phyloP scores from a whole-genome alignment of 2,329 filamentous ascomycete genomes.

The Scytalidium lignicola region DNA sequence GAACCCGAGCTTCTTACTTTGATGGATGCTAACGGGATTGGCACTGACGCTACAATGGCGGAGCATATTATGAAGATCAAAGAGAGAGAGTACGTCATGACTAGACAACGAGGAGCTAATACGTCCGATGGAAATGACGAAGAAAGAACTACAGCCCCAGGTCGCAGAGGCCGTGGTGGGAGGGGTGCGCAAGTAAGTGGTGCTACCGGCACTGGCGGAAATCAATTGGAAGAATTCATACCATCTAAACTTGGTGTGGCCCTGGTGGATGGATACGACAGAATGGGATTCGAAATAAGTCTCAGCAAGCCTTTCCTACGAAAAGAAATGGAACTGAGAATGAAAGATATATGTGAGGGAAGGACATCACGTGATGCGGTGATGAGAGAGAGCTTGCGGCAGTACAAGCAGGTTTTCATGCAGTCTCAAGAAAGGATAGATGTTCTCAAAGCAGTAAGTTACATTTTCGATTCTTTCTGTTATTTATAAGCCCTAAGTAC shows the following conservation, averaged over 20 bases:
- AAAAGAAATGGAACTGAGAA: slow-evolving; percentile 96
- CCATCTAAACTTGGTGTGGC: slow-evolving; percentile 88
- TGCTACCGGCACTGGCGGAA: slow-evolving; percentile 37
- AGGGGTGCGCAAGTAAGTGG: slow-evolving; percentile 29
- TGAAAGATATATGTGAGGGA: slow-evolving; percentile 95
- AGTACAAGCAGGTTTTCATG: slow-evolving; percentile 82
- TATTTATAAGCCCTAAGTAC: not conserved
- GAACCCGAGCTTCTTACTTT: slow-evolving; percentile 92
- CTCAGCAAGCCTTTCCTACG: slow-evolving; percentile 92
- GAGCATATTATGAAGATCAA: slow-evolving; percentile 98
- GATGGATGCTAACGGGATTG: slow-evolving; percentile 98
- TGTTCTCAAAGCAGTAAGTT: slow-evolving; percentile 56
- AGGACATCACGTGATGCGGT: slow-evolving; percentile 69
- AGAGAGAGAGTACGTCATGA: slow-evolving; percentile 77
- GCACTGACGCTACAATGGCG: slow-evolving; percentile 97
- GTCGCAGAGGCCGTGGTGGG: slow-evolving; percentile 30
- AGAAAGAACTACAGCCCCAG: slow-evolving; percentile 32
- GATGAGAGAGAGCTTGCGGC: slow-evolving; percentile 74
- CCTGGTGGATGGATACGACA: slow-evolving; percentile 89
- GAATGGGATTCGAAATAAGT: slow-evolving; percentile 87
- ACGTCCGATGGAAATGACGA: slow-evolving; percentile 28
- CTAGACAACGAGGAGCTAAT: slow-evolving; percentile 43
- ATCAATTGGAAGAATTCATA: slow-evolving; percentile 75
- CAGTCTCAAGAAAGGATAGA: slow-evolving; percentile 74
- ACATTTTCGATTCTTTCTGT: slow-evolving; percentile 2